Percentiles rank a stretch among this genome's conserved stretches.
Conservation (phyloP, 1,139 yeast species). For the Insectozyma bohioensis region DNA sequence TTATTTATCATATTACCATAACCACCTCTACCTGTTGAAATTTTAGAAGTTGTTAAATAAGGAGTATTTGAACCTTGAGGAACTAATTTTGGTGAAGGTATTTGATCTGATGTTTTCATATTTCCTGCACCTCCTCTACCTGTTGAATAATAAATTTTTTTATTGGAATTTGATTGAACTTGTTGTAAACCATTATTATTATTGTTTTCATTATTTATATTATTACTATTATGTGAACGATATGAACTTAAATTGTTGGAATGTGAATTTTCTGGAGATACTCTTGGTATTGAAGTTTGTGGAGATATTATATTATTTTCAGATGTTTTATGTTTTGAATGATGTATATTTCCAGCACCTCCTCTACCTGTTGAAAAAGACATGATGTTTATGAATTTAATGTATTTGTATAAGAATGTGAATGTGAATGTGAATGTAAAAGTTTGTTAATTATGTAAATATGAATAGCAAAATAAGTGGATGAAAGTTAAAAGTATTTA, state of each 20-base stretch:
- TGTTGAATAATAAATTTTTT: conserved; percentile 52
- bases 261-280: conserved; percentile 8
- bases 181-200: conserved; percentile 5
- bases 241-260: too few relatives aligned
- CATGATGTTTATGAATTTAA: conserved; percentile 8
- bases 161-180: conserved; percentile 18
- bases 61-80: conserved; percentile 70
- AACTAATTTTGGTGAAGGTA: conserved; percentile 54
- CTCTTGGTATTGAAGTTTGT: conserved; percentile 9
- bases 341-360: conserved; percentile 39
- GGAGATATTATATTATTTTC: conserved; percentile 17
- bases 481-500: too few relatives aligned
- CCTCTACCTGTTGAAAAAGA: conserved; percentile 31
- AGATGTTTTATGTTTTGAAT: conserved; percentile 19
- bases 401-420: too few relatives aligned
- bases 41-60: conserved; percentile 52
- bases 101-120: conserved; percentile 44
- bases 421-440: too few relatives aligned
- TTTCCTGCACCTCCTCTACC: conserved; percentile 87
- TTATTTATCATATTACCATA: conserved; percentile 75
- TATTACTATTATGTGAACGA: too few relatives aligned
- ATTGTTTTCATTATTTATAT: neutral
- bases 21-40: conserved; percentile 81
- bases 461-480: too few relatives aligned
- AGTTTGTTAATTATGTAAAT: too few relatives aligned